A percentile compares a stretch with the other conserved stretches of the same genome.
These are phyloP conservation scores for Backusella macrospora DNA, from an alignment of 192 early-diverging fungal species.

Conservation along the genomic window DNA sequence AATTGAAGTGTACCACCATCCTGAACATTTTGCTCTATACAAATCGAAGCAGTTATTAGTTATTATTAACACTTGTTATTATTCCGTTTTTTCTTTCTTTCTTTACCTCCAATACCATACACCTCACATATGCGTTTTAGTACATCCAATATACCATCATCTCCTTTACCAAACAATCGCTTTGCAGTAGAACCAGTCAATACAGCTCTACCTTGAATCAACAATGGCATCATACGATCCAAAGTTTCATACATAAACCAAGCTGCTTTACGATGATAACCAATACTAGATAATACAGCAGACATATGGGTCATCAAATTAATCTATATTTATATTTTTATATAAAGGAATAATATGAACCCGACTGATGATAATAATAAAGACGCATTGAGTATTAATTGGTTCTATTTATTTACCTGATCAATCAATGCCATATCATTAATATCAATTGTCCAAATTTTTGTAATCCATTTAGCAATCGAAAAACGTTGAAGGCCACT, in stretches of 20 bases:
- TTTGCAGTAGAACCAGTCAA: constrained; percentile 3
- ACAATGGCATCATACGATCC: constrained; percentile 32
- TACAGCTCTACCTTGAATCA: constrained; percentile 35
- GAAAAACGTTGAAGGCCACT: constrained; percentile 53
- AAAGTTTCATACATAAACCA: constrained; percentile 39
- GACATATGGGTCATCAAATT: constrained; percentile 36
- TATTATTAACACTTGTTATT: neutral
- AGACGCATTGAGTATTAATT: neutral
- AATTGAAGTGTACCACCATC: constrained; percentile 32
- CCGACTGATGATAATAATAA: no score
- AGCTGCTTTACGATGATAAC: constrained; percentile 39
- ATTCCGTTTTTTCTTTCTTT: neutral
- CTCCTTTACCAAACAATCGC: constrained; percentile 17
- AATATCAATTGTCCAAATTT: constrained; percentile 51
- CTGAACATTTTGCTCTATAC: constrained; percentile 28
- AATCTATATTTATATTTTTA: constrained; percentile 29
- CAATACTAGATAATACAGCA: constrained; percentile 32
- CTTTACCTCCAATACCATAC: constrained; percentile 60
- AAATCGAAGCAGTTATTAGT: neutral
- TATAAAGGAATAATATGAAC: neutral
- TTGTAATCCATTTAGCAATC: constrained; percentile 67
- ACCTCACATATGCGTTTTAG: constrained; percentile 70
- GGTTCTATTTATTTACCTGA: constrained; percentile 43
- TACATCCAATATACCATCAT: constrained; percentile 63
- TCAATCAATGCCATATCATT: constrained; percentile 61